Evolutionary conservation across 169 alveolate genomes (phyloP).

Genomic region (Hepatocystis sp.): DNA sequence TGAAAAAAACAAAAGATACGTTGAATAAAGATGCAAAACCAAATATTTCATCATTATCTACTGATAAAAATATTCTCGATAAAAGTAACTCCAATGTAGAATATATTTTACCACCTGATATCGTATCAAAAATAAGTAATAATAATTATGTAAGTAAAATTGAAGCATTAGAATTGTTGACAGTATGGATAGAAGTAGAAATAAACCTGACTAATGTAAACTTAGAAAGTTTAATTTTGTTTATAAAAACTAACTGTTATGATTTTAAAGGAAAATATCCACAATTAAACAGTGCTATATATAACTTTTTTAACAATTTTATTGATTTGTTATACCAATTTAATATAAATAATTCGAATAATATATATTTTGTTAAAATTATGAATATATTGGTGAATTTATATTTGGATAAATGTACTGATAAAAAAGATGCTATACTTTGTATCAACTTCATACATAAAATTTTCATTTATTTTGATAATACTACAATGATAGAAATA

Average conservation of each 20-base stretch:
- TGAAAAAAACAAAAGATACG: background rate
- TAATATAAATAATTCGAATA: slow-evolving; percentile 15
- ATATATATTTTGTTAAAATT: slow-evolving; percentile 20
- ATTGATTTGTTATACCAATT: slow-evolving; percentile 18
- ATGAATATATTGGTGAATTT: slow-evolving; percentile 17
- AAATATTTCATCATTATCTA: too few relatives aligned
- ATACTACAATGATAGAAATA: slow-evolving; percentile 31
- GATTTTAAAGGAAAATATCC: slow-evolving; percentile 66
- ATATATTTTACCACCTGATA: slow-evolving; percentile 9
- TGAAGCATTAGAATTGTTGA: slow-evolving; percentile 42
- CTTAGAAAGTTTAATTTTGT: slow-evolving; percentile 7
- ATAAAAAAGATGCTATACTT: slow-evolving; percentile 40
- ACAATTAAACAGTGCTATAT: slow-evolving; percentile 27
- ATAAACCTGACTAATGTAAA: background rate
- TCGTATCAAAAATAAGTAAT: slow-evolving; percentile 1
- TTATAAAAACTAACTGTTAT: slow-evolving; percentile 50
- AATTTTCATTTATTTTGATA: slow-evolving; percentile 57
- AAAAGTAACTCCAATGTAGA: slow-evolving; percentile 3
- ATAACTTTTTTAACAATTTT: slow-evolving; percentile 32
- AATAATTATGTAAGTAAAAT: slow-evolving; percentile 11
- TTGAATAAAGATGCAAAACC: background rate
- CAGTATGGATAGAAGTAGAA: slow-evolving; percentile 23
- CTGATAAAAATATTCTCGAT: background rate
- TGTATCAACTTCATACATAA: slow-evolving; percentile 53
- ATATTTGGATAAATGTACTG: slow-evolving; percentile 46